Evolutionary conservation across 2,329 filamentous ascomycete genomes (phyloP), one percentile per base, ranked within the genome.

Genomic region (Gyromitra esculenta): DNA sequence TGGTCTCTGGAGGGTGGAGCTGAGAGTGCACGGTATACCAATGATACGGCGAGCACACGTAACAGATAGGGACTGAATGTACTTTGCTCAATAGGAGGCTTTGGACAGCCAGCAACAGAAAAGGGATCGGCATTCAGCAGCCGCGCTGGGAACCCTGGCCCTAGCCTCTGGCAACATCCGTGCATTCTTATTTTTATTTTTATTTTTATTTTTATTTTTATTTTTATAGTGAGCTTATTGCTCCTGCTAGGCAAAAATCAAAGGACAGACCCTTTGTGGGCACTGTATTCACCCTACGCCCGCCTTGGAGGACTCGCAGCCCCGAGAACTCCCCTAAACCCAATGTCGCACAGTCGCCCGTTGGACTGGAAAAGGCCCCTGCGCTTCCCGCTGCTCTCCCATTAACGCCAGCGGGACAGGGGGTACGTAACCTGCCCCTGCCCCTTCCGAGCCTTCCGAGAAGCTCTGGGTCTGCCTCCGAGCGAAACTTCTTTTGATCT

Each of bases 351-450:
- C 25, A 5, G 21, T 31, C 11, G 2, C 52, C 21, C 54, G 15
- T 7, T 57, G 6, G 15, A 31, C 25, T 37, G 37, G 25, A 57
- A 6, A 18, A 5, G 25, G 31, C 31, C 31, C 54, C 54, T 57
- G 54, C 48, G 18, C 48, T 5, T n/a, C 8, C 15, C 41, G 9
- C n/a, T 1, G 18, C 18, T 21, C 18, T 2, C 18, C 37, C 39
- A 13, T 41, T 8, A 4, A 43, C 41, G 59, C 18, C 39, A 9
- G 9, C 13, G 7, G 1, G 9, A 21, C 59, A 25, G 59, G 59
- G 59, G 59, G 59, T 63, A 63, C 59, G 59, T 48, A 63, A 57
- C 54, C 54, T 7, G 31, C 15, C n/a, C 18, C 18, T 21, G 18
- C 18, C 18, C 18, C 25, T 52, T n/a, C 48, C 48, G 48, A 52